These are phyloP conservation scores for Cyclotella baltica DNA, from an alignment of 108 stramenopile genomes.

Conservation along the genomic window DNA sequence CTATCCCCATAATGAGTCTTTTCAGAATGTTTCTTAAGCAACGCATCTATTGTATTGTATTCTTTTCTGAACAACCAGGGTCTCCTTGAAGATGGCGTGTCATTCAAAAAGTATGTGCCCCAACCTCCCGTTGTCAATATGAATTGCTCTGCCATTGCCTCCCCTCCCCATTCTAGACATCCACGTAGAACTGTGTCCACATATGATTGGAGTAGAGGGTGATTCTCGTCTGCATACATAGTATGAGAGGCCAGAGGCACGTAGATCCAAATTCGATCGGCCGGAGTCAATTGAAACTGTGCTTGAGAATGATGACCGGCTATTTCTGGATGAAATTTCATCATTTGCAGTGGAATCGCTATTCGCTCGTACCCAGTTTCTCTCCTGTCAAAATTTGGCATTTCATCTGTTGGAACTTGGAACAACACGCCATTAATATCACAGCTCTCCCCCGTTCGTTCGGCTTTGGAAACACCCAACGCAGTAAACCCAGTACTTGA, in stretches of 20 bases:
- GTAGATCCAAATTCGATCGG: slow-evolving; percentile 66
- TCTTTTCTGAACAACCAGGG: slow-evolving; percentile 78
- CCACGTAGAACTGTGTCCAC: slow-evolving; percentile 80
- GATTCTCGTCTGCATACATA: slow-evolving; percentile 64
- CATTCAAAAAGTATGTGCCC: slow-evolving; percentile 71
- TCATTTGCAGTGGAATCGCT: slow-evolving; percentile 40
- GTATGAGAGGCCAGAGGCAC: slow-evolving; percentile 55
- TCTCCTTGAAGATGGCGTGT: slow-evolving; percentile 66
- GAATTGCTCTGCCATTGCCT: slow-evolving; percentile 66
- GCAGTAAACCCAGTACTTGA: slow-evolving; percentile 76
- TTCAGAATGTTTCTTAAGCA: slow-evolving; percentile 51
- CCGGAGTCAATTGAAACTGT: not conserved
- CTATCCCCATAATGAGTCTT: slow-evolving; percentile 64
- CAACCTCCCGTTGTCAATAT: slow-evolving; percentile 65
- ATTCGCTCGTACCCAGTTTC: slow-evolving; percentile 72
- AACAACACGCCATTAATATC: slow-evolving; percentile 74
- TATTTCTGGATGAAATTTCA: slow-evolving; percentile 26
- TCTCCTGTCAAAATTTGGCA: slow-evolving; percentile 66
- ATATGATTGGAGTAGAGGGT: slow-evolving; percentile 73
- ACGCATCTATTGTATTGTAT: slow-evolving; percentile 65
- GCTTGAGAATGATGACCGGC: slow-evolving; percentile 15
- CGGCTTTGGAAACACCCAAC: slow-evolving; percentile 38
- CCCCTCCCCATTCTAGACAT: slow-evolving; percentile 80
- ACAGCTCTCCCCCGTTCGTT: not conserved
- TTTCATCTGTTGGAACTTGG: slow-evolving; percentile 48